phyloP scores from a whole-genome alignment of 768 basidiomycete species.

The Leccinum fibrillosum region DNA sequence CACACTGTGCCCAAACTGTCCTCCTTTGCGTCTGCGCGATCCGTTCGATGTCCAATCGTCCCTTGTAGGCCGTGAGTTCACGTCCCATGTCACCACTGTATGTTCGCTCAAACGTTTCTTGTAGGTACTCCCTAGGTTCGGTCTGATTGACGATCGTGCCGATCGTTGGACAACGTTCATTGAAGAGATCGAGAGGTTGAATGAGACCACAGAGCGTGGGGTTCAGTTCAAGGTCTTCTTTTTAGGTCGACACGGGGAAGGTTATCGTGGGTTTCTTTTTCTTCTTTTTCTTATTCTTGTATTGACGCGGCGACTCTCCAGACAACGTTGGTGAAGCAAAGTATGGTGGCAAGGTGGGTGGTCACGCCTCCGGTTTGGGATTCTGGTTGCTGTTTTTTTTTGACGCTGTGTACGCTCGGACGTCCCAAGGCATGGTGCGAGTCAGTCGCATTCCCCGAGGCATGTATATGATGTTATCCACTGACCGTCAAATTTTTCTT shows the following conservation, averaged over 20 bases:
- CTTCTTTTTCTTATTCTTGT: not conserved
- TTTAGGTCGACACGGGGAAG: slow-evolving; percentile 69
- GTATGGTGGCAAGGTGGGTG: slow-evolving; percentile 49
- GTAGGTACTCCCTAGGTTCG: slow-evolving; percentile 22
- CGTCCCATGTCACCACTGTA: not conserved
- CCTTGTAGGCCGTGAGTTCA: slow-evolving; percentile 16
- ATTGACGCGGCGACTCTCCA: slow-evolving; percentile 19
- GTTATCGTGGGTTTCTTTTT: slow-evolving; percentile 28
- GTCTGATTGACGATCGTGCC: slow-evolving; percentile 39
- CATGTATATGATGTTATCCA: not conserved
- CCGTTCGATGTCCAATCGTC: not conserved
- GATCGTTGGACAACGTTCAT: slow-evolving; percentile 49
- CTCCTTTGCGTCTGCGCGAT: not conserved
- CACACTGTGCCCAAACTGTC: not conserved
- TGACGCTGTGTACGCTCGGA: not conserved
- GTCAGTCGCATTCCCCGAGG: slow-evolving; percentile 35
- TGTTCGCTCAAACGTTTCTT: not conserved
- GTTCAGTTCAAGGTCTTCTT: slow-evolving; percentile 53
- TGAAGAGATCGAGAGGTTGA: slow-evolving; percentile 39
- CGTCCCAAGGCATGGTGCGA: slow-evolving; percentile 49
- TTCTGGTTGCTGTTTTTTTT: not conserved
- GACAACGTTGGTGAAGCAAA: slow-evolving; percentile 70
- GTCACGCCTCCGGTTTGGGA: not conserved
- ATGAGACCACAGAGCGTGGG: slow-evolving; percentile 9
- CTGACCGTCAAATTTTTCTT: not conserved